Evolutionary conservation across 2,329 filamentous ascomycete species (phyloP).

Genomic region (Hypoxylon sp.): DNA sequence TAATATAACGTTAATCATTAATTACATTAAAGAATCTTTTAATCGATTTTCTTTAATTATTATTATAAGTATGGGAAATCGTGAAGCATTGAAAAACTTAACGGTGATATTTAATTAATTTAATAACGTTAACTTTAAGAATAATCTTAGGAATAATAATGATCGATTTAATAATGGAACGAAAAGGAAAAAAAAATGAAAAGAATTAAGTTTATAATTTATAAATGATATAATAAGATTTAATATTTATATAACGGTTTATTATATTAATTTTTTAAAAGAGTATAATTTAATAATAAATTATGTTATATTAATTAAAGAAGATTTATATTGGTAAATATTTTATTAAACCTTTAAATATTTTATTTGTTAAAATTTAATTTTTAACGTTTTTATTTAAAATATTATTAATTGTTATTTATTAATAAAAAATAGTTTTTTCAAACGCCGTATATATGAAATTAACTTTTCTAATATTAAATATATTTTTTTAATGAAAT

Average conservation of each 20-base stretch:
- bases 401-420: too few species aligned
- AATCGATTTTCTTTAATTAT: not conserved
- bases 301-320: constrained; percentile 5
- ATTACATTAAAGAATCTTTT: not conserved
- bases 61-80: not conserved
- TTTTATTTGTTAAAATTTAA: not conserved
- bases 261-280: constrained; percentile 2
- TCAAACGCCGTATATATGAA: not conserved
- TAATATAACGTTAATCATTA: not conserved
- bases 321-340: not conserved
- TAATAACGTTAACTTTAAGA: not conserved
- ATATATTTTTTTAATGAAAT: not conserved
- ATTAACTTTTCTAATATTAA: not conserved
- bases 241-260: not conserved
- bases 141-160: not conserved
- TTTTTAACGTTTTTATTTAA: not conserved
- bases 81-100: not conserved
- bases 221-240: not conserved
- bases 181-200: not conserved
- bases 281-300: not conserved
- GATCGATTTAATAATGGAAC: not conserved
- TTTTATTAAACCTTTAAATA: not conserved
- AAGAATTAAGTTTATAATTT: not conserved
- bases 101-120: not conserved
- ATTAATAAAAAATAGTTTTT: not conserved